Evolutionary conservation across 2,329 filamentous ascomycete species (phyloP).

Genomic region (Hymenoscyphus linearis): DNA sequence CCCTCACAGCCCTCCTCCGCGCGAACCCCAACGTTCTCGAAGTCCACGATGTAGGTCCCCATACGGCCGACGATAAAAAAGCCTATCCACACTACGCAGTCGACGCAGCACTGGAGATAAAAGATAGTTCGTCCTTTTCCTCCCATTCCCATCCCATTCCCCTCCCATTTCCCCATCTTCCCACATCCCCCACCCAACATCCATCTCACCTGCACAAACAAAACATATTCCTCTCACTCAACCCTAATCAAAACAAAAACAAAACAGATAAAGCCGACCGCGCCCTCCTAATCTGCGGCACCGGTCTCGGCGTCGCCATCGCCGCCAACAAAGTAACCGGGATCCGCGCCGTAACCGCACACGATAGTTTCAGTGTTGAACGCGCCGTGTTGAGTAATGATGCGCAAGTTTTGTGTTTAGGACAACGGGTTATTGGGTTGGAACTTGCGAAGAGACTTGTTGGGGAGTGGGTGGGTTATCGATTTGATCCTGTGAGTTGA

Average conservation of each 20-base stretch:
- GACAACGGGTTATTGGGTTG: conserved; percentile 75
- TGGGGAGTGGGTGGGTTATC: conserved; percentile 78
- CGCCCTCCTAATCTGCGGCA: conserved; percentile 78
- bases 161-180: not conserved
- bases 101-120: conserved; percentile 41
- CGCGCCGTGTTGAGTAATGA: conserved; percentile 77
- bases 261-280: conserved; percentile 61
- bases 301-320: conserved; percentile 81
- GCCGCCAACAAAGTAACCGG: conserved; percentile 84
- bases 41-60: conserved; percentile 68
- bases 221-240: too few relatives aligned
- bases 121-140: not conserved
- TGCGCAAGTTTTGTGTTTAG: conserved; percentile 82
- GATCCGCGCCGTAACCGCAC: conserved; percentile 80
- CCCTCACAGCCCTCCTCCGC: conserved; percentile 68
- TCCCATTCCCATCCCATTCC: not conserved
- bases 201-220: too few relatives aligned
- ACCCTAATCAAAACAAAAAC: too few relatives aligned
- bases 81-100: conserved; percentile 78
- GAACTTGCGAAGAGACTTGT: conserved; percentile 74
- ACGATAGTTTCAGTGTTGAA: conserved; percentile 82
- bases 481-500: conserved; percentile 63
- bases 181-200: not conserved
- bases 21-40: conserved; percentile 60
- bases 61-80: conserved; percentile 63